Evolutionary conservation across 2,329 filamentous ascomycete species (phyloP).

Genomic region (Colletotrichum sp.): DNA sequence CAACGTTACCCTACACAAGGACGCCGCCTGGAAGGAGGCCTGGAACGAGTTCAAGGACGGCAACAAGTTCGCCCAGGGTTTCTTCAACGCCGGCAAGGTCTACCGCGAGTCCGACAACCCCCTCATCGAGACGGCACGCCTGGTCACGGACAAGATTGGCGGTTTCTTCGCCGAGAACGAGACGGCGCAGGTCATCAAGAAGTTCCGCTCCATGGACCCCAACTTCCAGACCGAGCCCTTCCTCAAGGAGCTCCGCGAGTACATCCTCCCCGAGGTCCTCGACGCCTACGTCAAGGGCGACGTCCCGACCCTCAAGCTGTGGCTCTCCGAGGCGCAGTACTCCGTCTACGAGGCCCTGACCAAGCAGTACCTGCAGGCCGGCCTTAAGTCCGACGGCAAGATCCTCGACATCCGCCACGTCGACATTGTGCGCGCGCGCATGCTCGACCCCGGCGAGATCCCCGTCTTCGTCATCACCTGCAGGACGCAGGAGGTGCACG

Average conservation of each 20-base stretch:
- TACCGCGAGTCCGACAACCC: slow-evolving; percentile 99
- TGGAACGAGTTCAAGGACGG: slow-evolving; percentile 95
- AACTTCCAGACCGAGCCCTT: slow-evolving; percentile 95
- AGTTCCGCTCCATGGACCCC: slow-evolving; percentile 95
- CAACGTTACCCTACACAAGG: slow-evolving; percentile 94
- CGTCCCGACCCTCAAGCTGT: slow-evolving; percentile 85
- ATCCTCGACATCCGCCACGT: slow-evolving; percentile 96
- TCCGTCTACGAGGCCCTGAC: slow-evolving; percentile 96
- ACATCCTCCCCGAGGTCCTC: slow-evolving; percentile 95
- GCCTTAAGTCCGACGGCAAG: slow-evolving; percentile 91
- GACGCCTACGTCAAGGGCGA: slow-evolving; percentile 99
- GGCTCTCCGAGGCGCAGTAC: slow-evolving; percentile 96
- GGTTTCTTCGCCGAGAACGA: slow-evolving; percentile 99
- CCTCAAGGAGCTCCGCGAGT: slow-evolving; percentile 93
- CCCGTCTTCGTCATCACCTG: slow-evolving; percentile 98
- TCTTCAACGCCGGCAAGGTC: slow-evolving; percentile 84
- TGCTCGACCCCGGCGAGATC: slow-evolving; percentile 84
- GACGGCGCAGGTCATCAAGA: slow-evolving; percentile 96
- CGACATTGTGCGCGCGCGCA: slow-evolving; percentile 81
- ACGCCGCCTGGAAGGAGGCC: slow-evolving; percentile 97
- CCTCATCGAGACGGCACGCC: slow-evolving; percentile 87
- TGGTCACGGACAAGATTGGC: slow-evolving; percentile 89
- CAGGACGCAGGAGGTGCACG: slow-evolving; percentile 95
- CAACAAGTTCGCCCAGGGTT: slow-evolving; percentile 84
- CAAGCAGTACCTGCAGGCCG: slow-evolving; percentile 92